These are phyloP conservation scores for Cicer judaicum DNA, from an alignment of 306 rosid genomes.

Conservation along the genomic window DNA sequence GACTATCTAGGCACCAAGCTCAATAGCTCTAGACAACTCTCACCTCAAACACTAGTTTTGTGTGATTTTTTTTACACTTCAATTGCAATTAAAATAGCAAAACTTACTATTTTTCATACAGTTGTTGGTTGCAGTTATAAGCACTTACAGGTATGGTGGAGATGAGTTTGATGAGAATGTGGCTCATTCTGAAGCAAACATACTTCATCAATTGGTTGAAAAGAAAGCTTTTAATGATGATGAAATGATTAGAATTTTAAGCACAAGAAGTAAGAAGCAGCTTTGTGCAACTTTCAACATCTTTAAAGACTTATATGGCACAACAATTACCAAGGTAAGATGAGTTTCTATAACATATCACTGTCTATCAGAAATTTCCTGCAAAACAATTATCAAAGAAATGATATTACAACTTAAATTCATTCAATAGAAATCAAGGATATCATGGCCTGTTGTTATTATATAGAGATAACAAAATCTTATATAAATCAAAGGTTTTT, in stretches of 20 bases:
- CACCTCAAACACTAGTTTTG: too few species aligned
- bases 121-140: constrained; percentile 53
- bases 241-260: constrained; percentile 56
- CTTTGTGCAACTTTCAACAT: constrained; percentile 54
- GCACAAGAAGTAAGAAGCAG: constrained; percentile 65
- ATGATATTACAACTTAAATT: not conserved
- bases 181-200: constrained; percentile 53
- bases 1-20: too few species aligned
- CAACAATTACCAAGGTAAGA: constrained; percentile 58
- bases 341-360: not conserved
- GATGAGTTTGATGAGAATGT: constrained; percentile 46
- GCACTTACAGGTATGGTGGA: constrained; percentile 54
- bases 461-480: too few species aligned
- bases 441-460: too few species aligned
- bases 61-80: too few species aligned
- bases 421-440: not conserved
- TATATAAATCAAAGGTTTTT: too few species aligned
- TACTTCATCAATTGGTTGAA: constrained; percentile 40
- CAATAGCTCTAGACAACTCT: too few species aligned
- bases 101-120: constrained; percentile 42
- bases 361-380: not conserved
- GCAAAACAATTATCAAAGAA: not conserved
- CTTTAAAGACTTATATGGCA: constrained; percentile 50
- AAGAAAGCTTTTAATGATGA: constrained; percentile 49
- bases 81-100: not conserved